Percentiles rank a stretch among this genome's conserved stretches.
These are phyloP conservation scores for Tolypocladium nubicola DNA, from an alignment of 2,329 filamentous ascomycete genomes.

Conservation along the genomic window DNA sequence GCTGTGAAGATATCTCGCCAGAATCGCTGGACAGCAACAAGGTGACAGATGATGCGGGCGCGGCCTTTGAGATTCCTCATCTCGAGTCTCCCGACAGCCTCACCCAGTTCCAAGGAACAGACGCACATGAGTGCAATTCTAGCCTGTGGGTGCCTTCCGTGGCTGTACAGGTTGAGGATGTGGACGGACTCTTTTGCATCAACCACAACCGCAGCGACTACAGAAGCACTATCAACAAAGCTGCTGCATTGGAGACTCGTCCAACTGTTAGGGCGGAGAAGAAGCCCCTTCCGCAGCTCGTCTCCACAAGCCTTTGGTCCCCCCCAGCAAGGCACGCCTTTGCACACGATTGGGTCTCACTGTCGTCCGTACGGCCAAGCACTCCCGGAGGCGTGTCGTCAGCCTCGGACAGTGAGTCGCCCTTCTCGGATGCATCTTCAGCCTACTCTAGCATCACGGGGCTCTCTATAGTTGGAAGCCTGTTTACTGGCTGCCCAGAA, in stretches of 20 bases:
- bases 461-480: slow-evolving; percentile 4
- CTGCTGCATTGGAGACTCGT: slow-evolving; percentile 1
- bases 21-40: background rate
- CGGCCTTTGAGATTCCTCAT: background rate
- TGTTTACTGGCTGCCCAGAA: background rate
- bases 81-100: background rate
- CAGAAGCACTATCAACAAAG: background rate
- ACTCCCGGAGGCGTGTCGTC: slow-evolving; percentile 2
- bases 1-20: background rate
- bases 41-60: background rate
- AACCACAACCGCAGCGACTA: background rate
- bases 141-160: background rate
- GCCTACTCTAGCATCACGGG: slow-evolving; percentile 5
- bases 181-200: background rate
- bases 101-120: background rate
- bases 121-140: background rate
- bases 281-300: background rate
- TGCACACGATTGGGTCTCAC: slow-evolving; percentile 4
- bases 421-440: slow-evolving; percentile 6
- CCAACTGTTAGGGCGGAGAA: background rate
- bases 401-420: slow-evolving; percentile 6
- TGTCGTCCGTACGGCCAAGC: slow-evolving; percentile 4
- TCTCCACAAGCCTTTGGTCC: slow-evolving; percentile 4
- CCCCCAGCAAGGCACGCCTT: background rate
- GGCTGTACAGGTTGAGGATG: background rate